A percentile compares a stretch with the other conserved stretches of the same genome.
Evolutionary conservation across 2,329 filamentous ascomycete genomes (phyloP).

Genomic region (Colletotrichum magnum): DNA sequence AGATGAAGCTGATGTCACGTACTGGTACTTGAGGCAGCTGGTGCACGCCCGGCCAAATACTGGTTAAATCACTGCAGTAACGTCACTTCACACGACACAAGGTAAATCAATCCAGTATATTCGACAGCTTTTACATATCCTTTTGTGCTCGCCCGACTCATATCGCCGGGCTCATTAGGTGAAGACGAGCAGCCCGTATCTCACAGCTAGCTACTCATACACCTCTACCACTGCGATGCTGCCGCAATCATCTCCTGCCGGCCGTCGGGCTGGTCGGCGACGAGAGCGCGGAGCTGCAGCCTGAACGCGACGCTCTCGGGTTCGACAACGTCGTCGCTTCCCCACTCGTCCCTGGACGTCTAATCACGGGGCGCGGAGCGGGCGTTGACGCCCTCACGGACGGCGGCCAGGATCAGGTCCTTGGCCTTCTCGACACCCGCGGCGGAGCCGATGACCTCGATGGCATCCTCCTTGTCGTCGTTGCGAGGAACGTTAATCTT

Average conservation of each 20-base stretch:
- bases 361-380: constrained; percentile 35
- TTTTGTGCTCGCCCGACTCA: neutral
- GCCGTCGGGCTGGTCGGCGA: constrained; percentile 19
- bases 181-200: neutral
- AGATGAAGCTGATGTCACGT: no score
- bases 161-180: neutral
- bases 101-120: neutral
- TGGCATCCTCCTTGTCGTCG: constrained; percentile 82
- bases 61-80: no score
- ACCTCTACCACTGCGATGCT: constrained; percentile 22
- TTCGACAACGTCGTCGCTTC: neutral
- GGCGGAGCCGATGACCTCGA: constrained; percentile 86
- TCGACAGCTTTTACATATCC: neutral
- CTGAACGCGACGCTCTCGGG: neutral
- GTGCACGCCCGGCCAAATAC: no score
- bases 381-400: constrained; percentile 70
- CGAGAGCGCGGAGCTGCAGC: constrained; percentile 12
- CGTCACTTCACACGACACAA: neutral
- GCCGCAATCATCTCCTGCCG: neutral
- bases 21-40: no score
- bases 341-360: constrained; percentile 8
- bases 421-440: constrained; percentile 89
- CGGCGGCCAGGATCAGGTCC: constrained; percentile 88
- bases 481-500: constrained; percentile 93
- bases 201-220: constrained; percentile 2